Evolutionary conservation across 2,329 filamentous ascomycete species (phyloP).

Genomic region (Stagonosporopsis tanaceti): DNA sequence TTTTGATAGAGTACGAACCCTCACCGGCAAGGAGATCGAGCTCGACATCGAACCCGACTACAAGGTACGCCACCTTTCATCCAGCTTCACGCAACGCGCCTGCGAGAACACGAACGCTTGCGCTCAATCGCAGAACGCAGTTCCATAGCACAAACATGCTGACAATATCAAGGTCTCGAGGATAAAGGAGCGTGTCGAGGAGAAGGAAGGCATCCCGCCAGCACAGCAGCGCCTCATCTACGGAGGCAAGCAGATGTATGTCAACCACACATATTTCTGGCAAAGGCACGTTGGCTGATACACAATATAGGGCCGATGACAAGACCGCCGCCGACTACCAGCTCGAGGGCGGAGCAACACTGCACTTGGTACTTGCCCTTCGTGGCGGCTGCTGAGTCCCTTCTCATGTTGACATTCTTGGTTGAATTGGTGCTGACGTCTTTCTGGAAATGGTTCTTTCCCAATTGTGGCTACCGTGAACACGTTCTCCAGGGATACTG

Average conservation of each 20-base stretch:
- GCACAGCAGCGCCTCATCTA: constrained; percentile 96
- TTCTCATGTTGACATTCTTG: background rate
- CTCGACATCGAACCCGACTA: constrained; percentile 94
- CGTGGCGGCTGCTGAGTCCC: constrained; percentile 69
- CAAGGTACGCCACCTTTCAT: constrained; percentile 68
- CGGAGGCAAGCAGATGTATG: constrained; percentile 95
- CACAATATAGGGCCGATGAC: constrained; percentile 80
- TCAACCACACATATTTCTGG: background rate
- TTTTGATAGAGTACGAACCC: constrained; percentile 82
- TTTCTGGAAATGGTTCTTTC: background rate
- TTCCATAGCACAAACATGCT: constrained; percentile 4
- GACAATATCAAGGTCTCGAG: constrained; percentile 73
- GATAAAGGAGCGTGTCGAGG: constrained; percentile 99
- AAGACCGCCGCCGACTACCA: constrained; percentile 91
- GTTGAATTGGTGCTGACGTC: constrained; percentile 4
- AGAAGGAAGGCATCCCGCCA: constrained; percentile 98
- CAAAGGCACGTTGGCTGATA: constrained; percentile 14
- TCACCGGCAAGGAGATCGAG: constrained; percentile 99
- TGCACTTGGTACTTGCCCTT: constrained; percentile 94
- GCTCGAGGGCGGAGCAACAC: constrained; percentile 88
- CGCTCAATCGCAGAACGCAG: background rate
- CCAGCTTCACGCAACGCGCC: background rate
- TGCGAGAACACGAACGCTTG: background rate
- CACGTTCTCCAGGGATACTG: background rate
- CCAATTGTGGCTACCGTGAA: too few relatives aligned